phyloP scores from a whole-genome alignment of 345 rosid species.

The Erodium maritimum region DNA sequence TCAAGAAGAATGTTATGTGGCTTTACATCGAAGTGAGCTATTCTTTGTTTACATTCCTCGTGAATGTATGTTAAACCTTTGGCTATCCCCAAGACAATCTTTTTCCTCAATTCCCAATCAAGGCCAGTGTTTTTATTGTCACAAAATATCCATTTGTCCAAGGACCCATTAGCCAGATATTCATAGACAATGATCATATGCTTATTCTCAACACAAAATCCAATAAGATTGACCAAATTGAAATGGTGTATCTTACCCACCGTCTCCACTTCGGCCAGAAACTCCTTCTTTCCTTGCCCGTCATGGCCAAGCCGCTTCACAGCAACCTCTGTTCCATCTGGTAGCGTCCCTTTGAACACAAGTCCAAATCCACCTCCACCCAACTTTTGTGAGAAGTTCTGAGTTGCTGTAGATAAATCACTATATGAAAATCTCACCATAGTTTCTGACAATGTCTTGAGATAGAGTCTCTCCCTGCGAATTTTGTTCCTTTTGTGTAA shows the following conservation, averaged over 20 bases:
- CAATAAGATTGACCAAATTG: slow-evolving; percentile 20
- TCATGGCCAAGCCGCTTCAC: too few relatives aligned
- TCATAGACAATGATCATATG: slow-evolving; percentile 20
- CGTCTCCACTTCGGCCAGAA: slow-evolving; percentile 26
- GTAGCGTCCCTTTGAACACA: too few relatives aligned
- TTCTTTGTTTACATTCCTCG: slow-evolving; percentile 19
- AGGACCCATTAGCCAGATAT: slow-evolving; percentile 16
- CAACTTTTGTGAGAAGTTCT: too few relatives aligned
- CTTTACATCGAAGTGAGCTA: slow-evolving; percentile 11
- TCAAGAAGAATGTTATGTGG: slow-evolving; percentile 12
- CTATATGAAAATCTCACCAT: too few relatives aligned
- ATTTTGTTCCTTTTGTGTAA: too few relatives aligned
- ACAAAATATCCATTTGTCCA: slow-evolving; percentile 21
- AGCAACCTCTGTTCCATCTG: too few relatives aligned
- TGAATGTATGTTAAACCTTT: slow-evolving; percentile 25
- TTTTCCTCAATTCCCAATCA: slow-evolving; percentile 18
- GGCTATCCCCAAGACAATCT: slow-evolving; percentile 20
- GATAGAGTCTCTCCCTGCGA: too few relatives aligned
- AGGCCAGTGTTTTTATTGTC: slow-evolving; percentile 4
- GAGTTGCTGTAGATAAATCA: too few relatives aligned
- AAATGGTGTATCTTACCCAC: slow-evolving; percentile 24
- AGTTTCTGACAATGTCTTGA: too few relatives aligned
- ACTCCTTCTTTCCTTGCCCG: not conserved
- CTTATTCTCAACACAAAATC: slow-evolving; percentile 21
- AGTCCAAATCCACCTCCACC: too few relatives aligned